Percentiles rank a stretch among this genome's conserved stretches.
phyloP scores from a whole-genome alignment of 208 protist species.

The Acanthamoeba healyi region DNA sequence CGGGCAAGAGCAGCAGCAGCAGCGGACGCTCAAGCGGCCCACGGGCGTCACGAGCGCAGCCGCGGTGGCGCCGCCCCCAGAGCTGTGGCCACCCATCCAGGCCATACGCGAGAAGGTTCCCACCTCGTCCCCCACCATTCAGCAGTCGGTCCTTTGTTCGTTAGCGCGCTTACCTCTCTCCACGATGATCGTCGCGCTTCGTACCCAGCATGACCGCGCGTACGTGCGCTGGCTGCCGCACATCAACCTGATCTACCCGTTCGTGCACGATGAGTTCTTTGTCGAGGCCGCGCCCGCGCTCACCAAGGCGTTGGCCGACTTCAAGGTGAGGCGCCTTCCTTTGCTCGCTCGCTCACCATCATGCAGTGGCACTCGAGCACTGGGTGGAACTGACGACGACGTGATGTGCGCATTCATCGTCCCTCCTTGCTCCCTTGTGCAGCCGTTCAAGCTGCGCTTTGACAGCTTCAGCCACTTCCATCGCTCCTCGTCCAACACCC shows the following conservation, averaged over 20 bases:
- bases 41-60: constrained; percentile 2
- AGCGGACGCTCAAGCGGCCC: background rate
- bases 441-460: constrained; percentile 72
- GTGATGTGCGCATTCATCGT: background rate
- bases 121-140: background rate
- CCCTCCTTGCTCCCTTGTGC: background rate
- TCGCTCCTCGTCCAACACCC: constrained; percentile 41
- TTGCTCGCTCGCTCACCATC: background rate
- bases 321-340: constrained; percentile 20
- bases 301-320: background rate
- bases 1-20: background rate
- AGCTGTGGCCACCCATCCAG: constrained; percentile 45
- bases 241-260: constrained; percentile 79
- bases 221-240: constrained; percentile 78
- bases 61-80: background rate
- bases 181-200: background rate
- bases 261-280: constrained; percentile 52
- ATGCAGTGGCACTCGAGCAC: too few relatives aligned
- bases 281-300: background rate
- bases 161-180: background rate
- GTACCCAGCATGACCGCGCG: constrained; percentile 16
- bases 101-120: constrained; percentile 7
- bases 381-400: too few relatives aligned
- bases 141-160: background rate
- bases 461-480: constrained; percentile 35